Base-by-base conservation (phyloP, 2,329 filamentous ascomycete species). In the Penicillium occitanis region DNA sequence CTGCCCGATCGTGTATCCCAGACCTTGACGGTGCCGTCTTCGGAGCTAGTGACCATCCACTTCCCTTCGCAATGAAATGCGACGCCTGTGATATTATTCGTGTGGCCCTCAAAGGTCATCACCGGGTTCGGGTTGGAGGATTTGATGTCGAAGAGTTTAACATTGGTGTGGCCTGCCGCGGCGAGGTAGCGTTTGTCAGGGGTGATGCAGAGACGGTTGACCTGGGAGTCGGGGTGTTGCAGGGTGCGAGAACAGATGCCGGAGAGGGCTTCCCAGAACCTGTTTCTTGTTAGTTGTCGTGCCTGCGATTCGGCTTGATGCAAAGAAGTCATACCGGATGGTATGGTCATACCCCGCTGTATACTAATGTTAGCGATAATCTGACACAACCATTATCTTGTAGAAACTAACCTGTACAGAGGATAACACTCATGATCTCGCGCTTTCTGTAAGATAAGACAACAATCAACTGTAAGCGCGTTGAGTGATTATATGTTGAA, bases 21-120 rank as follows among this genome's bases (percentile, higher is more conserved):
- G 69, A 97, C 96, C 84, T 96, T 96, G 75, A 97, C 93, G 0
- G 92, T 96, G 73, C 93, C 92, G 75, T 99, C 95, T 79, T 99
- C 95, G 57, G 92, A 96, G 78, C 91, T 96, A 10, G 95, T 99
- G 19, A 98, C 95, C 91, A 99, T 97, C 95, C 95, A 99, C 81
- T 99, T 99, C 11, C 94, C 93, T 79, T 99, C 95, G 77, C 94
- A 98, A 78, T 99, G 95, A 77, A 99, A 99, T 11, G 93, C 93
- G 57, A 99, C 91, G 51, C 95, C 95, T 0, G 95, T 99, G 76
- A 99, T 90, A 74, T 99, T 99, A 71, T 90, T 92, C 13, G 92
- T 95, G 80, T 99, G 95, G 50, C 95, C 95, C 76, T 98, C 94
- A 74, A 99, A 98, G 22, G 91, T 93, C 74, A 98, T 87, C 28